Percentiles rank a stretch among this genome's conserved stretches.
Evolutionary conservation across 2,329 filamentous ascomycete genomes (phyloP).

Genomic region (Fusarium scirpi): DNA sequence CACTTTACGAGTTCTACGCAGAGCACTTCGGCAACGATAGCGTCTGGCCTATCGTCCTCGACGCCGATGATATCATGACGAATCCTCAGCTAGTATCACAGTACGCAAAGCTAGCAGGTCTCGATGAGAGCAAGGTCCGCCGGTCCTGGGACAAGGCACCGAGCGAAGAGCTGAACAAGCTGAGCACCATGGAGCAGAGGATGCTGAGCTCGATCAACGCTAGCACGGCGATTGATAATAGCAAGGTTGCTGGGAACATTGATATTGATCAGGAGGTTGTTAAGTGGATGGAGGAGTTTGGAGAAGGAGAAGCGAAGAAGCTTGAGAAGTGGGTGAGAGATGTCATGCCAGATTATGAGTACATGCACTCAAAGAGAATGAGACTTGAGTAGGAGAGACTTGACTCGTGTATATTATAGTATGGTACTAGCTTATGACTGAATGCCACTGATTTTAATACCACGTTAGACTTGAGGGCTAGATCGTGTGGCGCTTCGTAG

Average conservation of each 20-base stretch:
- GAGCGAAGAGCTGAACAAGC: not conserved
- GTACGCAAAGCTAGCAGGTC: slow-evolving; percentile 26
- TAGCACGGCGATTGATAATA: slow-evolving; percentile 17
- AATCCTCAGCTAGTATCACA: slow-evolving; percentile 23
- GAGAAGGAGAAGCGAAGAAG: slow-evolving; percentile 16
- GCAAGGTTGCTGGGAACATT: slow-evolving; percentile 30
- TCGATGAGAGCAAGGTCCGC: slow-evolving; percentile 24
- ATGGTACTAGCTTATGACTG: not conserved
- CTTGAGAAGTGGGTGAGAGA: slow-evolving; percentile 35
- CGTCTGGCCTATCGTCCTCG: slow-evolving; percentile 37
- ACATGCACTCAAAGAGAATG: slow-evolving; percentile 29
- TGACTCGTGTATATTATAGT: not conserved
- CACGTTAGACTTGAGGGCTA: not conserved
- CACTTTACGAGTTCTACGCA: slow-evolving; percentile 33
- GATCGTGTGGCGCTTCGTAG: not conserved
- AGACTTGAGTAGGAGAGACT: not conserved
- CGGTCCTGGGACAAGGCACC: slow-evolving; percentile 24
- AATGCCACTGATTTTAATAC: not conserved
- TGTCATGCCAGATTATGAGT: slow-evolving; percentile 33
- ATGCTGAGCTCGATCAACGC: slow-evolving; percentile 37
- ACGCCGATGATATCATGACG: slow-evolving; percentile 39
- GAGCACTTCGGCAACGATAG: slow-evolving; percentile 16
- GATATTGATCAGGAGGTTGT: slow-evolving; percentile 27
- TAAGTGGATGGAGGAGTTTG: slow-evolving; percentile 40
- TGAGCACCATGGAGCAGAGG: slow-evolving; percentile 5